Percentiles rank a stretch among this genome's conserved stretches.
Evolutionary conservation across 164 flowering plant genomes (phyloP).

Genomic region (Litsea cubeba): DNA sequence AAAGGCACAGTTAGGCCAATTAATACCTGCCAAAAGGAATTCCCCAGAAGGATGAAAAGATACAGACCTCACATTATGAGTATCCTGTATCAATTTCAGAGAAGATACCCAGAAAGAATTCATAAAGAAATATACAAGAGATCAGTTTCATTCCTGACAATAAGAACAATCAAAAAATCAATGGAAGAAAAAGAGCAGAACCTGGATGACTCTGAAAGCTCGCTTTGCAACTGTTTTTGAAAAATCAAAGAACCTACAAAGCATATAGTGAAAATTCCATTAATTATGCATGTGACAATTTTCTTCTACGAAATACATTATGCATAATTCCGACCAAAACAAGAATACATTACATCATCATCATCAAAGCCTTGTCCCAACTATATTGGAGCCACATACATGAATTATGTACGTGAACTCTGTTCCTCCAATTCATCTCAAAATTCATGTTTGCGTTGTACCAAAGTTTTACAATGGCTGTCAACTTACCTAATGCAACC

Average conservation of each 20-base stretch:
- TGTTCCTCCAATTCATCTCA: no score
- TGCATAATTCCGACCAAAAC: no score
- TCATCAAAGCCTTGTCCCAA: no score
- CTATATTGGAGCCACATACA: no score
- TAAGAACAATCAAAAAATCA: constrained; percentile 5
- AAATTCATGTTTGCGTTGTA: no score
- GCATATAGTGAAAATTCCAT: neutral
- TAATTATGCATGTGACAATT: neutral
- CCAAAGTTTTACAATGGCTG: no score
- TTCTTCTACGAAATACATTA: neutral
- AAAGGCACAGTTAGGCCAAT: constrained; percentile 3
- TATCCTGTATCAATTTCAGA: constrained; percentile 50
- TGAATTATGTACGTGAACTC: no score
- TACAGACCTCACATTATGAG: constrained; percentile 86
- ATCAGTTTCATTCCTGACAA: neutral
- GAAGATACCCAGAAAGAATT: constrained; percentile 1
- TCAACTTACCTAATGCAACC: no score
- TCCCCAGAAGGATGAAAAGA: constrained; percentile 89
- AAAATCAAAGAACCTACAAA: constrained; percentile 80
- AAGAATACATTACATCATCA: no score
- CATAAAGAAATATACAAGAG: neutral
- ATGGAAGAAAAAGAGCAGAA: constrained; percentile 13
- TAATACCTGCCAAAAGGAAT: constrained; percentile 70
- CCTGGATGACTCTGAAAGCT: constrained; percentile 84
- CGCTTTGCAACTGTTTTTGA: constrained; percentile 76